phyloP scores from a whole-genome alignment of 768 basidiomycete species.

The Pisolithus sp. region DNA sequence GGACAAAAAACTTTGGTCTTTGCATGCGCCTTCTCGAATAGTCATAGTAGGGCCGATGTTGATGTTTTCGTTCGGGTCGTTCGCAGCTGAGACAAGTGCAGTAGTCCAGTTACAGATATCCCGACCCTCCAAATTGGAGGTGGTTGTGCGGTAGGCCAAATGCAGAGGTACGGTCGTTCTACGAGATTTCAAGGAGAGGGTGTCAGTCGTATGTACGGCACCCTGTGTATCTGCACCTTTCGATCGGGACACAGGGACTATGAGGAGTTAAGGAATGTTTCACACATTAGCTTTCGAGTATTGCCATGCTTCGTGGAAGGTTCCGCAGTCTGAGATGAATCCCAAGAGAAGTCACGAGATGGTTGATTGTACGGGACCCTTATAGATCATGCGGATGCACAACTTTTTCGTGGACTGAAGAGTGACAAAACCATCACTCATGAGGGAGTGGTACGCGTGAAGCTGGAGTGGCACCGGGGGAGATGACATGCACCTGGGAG shows the following conservation, averaged over 20 bases:
- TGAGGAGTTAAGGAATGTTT: slow-evolving; percentile 13
- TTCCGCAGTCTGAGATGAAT: no score
- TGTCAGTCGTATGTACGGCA: slow-evolving; percentile 33
- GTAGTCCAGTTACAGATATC: slow-evolving; percentile 45
- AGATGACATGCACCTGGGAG: no score
- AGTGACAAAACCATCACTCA: slow-evolving; percentile 35
- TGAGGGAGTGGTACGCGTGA: slow-evolving; percentile 38
- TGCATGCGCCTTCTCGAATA: slow-evolving; percentile 30
- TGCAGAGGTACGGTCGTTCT: slow-evolving; percentile 36
- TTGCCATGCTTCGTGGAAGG: slow-evolving; percentile 33
- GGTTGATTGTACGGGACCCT: slow-evolving; percentile 33
- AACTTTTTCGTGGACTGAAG: slow-evolving; percentile 46
- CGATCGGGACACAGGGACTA: no score
- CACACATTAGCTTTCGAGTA: slow-evolving; percentile 36
- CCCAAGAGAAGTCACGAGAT: slow-evolving; percentile 38
- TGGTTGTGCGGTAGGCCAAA: slow-evolving; percentile 38
- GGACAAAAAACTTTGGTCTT: slow-evolving; percentile 28
- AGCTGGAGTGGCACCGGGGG: slow-evolving; percentile 35
- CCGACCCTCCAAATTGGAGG: slow-evolving; percentile 27
- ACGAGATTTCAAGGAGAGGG: slow-evolving; percentile 37
- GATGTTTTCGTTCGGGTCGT: slow-evolving; percentile 14
- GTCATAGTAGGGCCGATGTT: slow-evolving; percentile 28
- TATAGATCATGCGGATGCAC: slow-evolving; percentile 34
- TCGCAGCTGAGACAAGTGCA: slow-evolving; percentile 37
- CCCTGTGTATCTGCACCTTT: slow-evolving; percentile 12